A percentile compares a stretch with the other conserved stretches of the same genome.
Evolutionary conservation across 78 protist genomes (phyloP).

Genomic region (Guillardia theta): DNA sequence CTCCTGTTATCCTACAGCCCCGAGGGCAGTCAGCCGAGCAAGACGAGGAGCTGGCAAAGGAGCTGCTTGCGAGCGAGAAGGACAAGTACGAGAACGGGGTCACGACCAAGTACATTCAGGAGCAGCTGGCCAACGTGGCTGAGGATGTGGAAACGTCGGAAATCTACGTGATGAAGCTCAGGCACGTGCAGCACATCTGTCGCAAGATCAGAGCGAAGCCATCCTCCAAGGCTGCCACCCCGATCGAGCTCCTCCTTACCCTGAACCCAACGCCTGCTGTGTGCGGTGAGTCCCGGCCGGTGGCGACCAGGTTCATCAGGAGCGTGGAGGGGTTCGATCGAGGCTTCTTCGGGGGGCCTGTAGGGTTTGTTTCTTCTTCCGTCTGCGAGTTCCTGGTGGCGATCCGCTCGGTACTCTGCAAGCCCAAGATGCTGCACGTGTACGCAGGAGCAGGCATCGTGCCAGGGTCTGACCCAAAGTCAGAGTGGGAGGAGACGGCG

Average conservation of each 20-base stretch:
- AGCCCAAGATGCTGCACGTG: neutral
- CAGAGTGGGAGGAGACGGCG: slow-evolving; percentile 20
- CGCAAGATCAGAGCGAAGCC: neutral
- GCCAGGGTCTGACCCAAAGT: neutral
- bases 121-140: neutral
- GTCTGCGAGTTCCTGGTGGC: slow-evolving; percentile 37
- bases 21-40: neutral
- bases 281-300: neutral
- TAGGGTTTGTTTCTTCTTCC: neutral
- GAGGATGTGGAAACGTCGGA: neutral
- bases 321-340: neutral
- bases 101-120: neutral
- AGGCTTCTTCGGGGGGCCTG: slow-evolving; percentile 23
- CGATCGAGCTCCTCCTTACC: neutral
- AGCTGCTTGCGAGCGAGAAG: slow-evolving; percentile 7
- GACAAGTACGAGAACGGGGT: slow-evolving; percentile 1
- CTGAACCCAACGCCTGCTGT: slow-evolving; percentile 36
- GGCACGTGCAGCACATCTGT: slow-evolving; percentile 43
- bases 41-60: slow-evolving; percentile 6
- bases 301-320: neutral
- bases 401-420: slow-evolving; percentile 32
- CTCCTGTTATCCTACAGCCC: too few relatives aligned
- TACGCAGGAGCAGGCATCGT: slow-evolving; percentile 36
- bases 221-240: neutral
- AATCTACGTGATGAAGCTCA: neutral